Base-by-base conservation (phyloP, 2,329 filamentous ascomycete genomes). In the Drechslerella coelobrocha region DNA sequence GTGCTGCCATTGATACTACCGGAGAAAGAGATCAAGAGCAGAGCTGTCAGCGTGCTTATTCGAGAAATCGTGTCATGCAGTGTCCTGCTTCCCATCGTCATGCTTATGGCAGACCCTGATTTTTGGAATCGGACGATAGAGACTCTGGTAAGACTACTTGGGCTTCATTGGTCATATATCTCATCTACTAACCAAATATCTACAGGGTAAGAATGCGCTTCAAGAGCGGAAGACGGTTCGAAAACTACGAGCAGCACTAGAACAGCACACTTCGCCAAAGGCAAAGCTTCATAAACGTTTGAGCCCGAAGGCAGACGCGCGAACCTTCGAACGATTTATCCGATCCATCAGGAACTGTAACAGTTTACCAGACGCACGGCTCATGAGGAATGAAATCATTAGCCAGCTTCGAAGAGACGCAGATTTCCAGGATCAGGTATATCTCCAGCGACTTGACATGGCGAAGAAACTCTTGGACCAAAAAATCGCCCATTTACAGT, bases 61-160 rank as follows among this genome's bases (percentile, higher is more conserved):
- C 88, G 90, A 75, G 95, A 99, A 80, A 88, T 99, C 71, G 86
- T 97, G n/a, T 84, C 91, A 21, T 97, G 94, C 78, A 91, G 91
- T n/a, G 88, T 99, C 39, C 81, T 99, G 37, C 88, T 87, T 43
- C 94, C 94, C 0, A 81, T 95, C 21, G 83, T 97, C 77, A 87
- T 89, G 75, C 82, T 92, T 72, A 81, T 99, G 17, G 86, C 90
- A 3, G 93, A 99, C 75, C 92, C 95, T 0, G 95, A 99, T 80
- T 96, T 89, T 7, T 99, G 93, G 93, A 97, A 99, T 76, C 92
- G 97, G 78, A 80, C 96, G 68, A 91, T 97, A 84, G 93, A 97
- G 79, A 92, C 88, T 61, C 91, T 89, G 79, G 88, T 79, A 74
- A 76, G 79, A 72, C 73, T 43, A 19, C 17, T n/a, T 6, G 17